Conservation (phyloP, 805 yeast genomes). For the Candida quercuum region DNA sequence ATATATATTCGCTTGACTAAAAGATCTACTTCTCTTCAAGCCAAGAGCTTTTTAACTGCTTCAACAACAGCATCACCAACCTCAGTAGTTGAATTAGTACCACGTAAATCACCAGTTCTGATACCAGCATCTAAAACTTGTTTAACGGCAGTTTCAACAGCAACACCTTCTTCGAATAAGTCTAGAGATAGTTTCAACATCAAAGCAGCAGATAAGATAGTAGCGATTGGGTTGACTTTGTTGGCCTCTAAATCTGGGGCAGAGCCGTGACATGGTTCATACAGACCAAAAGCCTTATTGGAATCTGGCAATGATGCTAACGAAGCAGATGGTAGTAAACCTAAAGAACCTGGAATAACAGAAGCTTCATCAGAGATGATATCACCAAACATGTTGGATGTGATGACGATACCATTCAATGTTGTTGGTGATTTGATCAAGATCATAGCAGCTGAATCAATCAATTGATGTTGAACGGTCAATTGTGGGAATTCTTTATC, state of each 20-base stretch:
- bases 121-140: constrained; percentile 76
- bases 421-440: constrained; percentile 86
- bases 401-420: constrained; percentile 87
- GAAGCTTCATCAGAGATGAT: constrained; percentile 97
- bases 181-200: constrained; percentile 91
- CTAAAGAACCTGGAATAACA: constrained; percentile 96
- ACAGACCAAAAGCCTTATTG: constrained; percentile 89
- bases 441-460: constrained; percentile 99
- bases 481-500: constrained; percentile 86
- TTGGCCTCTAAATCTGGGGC: constrained; percentile 90
- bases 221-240: constrained; percentile 93
- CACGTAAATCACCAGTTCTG: constrained; percentile 90
- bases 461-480: constrained; percentile 85
- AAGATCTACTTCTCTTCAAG: no score
- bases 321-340: constrained; percentile 91
- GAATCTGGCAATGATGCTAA: constrained; percentile 96
- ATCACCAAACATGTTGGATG: constrained; percentile 97
- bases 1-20: no score
- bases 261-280: constrained; percentile 98
- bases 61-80: constrained; percentile 92
- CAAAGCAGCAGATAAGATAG: constrained; percentile 94
- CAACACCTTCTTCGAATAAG: constrained; percentile 77
- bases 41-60: constrained; percentile 56
- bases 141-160: constrained; percentile 83
- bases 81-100: constrained; percentile 75